These are phyloP conservation scores for Cercospora sp. DNA, from an alignment of 2,329 filamentous ascomycete genomes.

Conservation along the genomic window DNA sequence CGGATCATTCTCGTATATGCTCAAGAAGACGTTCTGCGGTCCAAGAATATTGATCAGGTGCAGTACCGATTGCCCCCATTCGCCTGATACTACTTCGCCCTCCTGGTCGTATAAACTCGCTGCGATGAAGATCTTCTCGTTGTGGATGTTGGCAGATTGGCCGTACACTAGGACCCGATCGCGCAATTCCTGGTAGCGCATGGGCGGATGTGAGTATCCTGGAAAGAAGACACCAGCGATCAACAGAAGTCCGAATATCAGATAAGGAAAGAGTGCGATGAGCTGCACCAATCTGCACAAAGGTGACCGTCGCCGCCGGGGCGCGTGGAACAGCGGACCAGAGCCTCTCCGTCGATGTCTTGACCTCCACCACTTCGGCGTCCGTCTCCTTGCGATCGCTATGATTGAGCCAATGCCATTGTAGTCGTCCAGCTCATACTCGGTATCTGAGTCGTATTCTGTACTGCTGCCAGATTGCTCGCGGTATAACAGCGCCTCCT, in stretches of 20 bases:
- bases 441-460: conserved; percentile 17
- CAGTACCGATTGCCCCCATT: conserved; percentile 64
- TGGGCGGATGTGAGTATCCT: conserved; percentile 57
- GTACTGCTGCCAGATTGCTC: conserved; percentile 15
- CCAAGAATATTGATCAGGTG: conserved; percentile 67
- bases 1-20: conserved; percentile 72
- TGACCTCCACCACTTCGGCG: conserved; percentile 18
- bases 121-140: conserved; percentile 72
- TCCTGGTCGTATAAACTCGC: conserved; percentile 68
- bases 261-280: conserved; percentile 20
- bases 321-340: conserved; percentile 20
- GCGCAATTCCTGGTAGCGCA: conserved; percentile 53
- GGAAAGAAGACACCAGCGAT: conserved; percentile 54
- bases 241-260: conserved; percentile 38
- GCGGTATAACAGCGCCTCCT: conserved; percentile 22
- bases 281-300: conserved; percentile 22
- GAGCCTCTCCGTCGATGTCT: conserved; percentile 15
- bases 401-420: conserved; percentile 16
- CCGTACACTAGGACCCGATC: conserved; percentile 35
- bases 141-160: conserved; percentile 50
- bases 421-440: conserved; percentile 23
- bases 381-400: conserved; percentile 6
- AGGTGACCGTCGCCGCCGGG: conserved; percentile 25
- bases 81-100: conserved; percentile 61
- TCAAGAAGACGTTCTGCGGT: conserved; percentile 67